Conservation (phyloP, 345 rosid species). For the Alliaria petiolata region DNA sequence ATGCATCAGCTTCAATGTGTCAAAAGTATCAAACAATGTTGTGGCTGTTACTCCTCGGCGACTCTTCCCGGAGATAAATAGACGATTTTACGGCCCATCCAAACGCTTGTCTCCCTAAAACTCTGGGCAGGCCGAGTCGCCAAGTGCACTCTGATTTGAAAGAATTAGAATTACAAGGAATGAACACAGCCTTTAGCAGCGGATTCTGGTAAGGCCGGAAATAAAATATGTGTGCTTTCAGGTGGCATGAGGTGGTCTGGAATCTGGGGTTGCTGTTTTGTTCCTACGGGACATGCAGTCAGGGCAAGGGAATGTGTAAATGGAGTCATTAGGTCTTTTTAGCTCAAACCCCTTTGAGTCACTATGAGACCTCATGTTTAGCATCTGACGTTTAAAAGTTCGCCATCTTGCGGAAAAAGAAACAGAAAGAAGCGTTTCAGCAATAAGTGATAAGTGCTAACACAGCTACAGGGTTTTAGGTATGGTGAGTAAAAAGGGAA, state of each 20-base stretch:
- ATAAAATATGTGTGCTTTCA: background rate
- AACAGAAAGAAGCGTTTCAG: background rate
- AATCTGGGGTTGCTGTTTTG: conserved; percentile 46
- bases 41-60: conserved; percentile 13
- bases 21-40: conserved; percentile 33
- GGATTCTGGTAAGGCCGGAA: background rate
- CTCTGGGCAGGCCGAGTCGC: conserved; percentile 2
- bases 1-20: conserved; percentile 29
- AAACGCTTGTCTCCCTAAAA: conserved; percentile 14
- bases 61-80: conserved; percentile 11
- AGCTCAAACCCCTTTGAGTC: conserved; percentile 92
- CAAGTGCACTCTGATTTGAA: conserved; percentile 38
- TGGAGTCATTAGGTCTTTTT: conserved; percentile 80
- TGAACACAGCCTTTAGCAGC: conserved; percentile 30
- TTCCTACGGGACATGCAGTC: conserved; percentile 89
- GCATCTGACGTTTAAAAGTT: conserved; percentile 86
- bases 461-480: too few species aligned
- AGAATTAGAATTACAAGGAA: conserved; percentile 39
- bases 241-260: conserved; percentile 38
- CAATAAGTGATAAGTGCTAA: too few species aligned
- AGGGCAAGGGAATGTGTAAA: conserved; percentile 92
- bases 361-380: conserved; percentile 86
- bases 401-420: conserved; percentile 67
- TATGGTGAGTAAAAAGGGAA: too few species aligned
- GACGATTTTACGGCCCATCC: background rate